Evolutionary conservation across 2,329 filamentous ascomycete species (phyloP).

Genomic region (Fusarium scirpi): DNA sequence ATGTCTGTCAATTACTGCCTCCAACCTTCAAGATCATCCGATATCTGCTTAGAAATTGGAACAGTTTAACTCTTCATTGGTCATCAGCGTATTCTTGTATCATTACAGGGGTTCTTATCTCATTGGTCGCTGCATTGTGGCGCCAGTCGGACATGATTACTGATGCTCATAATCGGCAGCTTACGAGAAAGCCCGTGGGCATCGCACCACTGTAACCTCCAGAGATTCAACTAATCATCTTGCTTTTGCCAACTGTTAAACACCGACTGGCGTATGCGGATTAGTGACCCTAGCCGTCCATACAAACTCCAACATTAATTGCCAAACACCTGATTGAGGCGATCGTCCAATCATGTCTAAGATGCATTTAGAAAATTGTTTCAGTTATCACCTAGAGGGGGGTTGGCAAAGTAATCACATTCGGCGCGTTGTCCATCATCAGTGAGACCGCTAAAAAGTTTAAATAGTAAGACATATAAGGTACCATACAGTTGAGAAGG

Average conservation of each 20-base stretch:
- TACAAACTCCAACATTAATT: background rate
- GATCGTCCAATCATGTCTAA: background rate
- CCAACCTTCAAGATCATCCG: background rate
- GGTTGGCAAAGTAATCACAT: background rate
- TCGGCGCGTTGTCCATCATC: background rate
- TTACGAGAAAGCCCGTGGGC: background rate
- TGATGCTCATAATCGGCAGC: background rate
- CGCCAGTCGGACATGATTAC: background rate
- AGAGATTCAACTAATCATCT: background rate
- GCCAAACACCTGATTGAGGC: accelerated
- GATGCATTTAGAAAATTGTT: background rate
- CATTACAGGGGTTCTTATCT: background rate
- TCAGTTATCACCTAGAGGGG: background rate
- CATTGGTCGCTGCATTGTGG: background rate
- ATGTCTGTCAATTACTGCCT: background rate
- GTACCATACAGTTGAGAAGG: accelerated
- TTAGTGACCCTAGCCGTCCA: background rate
- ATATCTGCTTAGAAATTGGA: background rate
- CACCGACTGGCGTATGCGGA: background rate
- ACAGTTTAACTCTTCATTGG: background rate
- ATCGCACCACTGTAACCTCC: background rate
- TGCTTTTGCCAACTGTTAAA: background rate
- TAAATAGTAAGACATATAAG: accelerated
- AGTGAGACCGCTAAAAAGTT: background rate
- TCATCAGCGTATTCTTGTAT: background rate